A percentile compares a stretch with the other conserved stretches of the same genome.
Evolutionary conservation across 768 basidiomycete species (phyloP).

Genomic region (Mycena capillaripes): DNA sequence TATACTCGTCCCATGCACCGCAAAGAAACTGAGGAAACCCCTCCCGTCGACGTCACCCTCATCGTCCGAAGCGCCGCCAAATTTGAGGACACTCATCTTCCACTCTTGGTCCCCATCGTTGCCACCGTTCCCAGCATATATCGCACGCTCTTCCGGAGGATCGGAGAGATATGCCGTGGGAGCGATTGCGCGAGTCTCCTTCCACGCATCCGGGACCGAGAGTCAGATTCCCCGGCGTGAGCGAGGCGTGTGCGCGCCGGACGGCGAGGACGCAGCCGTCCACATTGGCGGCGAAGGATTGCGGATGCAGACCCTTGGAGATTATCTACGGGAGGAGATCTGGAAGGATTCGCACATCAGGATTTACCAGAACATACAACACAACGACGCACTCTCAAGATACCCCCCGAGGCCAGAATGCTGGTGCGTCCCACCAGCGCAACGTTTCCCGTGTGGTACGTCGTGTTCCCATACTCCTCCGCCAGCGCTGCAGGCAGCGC

Average conservation of each 20-base stretch:
- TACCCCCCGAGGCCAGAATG: conserved; percentile 91
- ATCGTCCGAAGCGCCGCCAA: conserved; percentile 41
- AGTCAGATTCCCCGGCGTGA: conserved; percentile 73
- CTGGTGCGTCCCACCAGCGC: conserved; percentile 85
- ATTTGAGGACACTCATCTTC: conserved; percentile 75
- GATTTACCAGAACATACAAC: not conserved
- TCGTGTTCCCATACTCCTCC: conserved; percentile 62
- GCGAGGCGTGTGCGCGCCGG: conserved; percentile 72
- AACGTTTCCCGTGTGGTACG: conserved; percentile 78
- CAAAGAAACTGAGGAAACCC: conserved; percentile 82
- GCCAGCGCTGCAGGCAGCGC: conserved; percentile 73
- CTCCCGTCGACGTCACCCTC: conserved; percentile 51
- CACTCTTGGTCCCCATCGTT: conserved; percentile 73
- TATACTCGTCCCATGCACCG: conserved; percentile 86
- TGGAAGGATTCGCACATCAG: not conserved
- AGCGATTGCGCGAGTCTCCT: conserved; percentile 80
- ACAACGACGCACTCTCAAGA: conserved; percentile 67
- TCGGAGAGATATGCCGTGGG: conserved; percentile 85
- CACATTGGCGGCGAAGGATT: conserved; percentile 77
- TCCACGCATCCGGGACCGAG: conserved; percentile 78
- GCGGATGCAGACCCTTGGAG: conserved; percentile 83
- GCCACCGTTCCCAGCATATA: conserved; percentile 61
- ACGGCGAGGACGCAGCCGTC: conserved; percentile 77
- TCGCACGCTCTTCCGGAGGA: conserved; percentile 77
- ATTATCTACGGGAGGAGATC: too few species aligned